Evolutionary conservation across 495 filamentous ascomycete genomes (phyloP), one percentile per base, ranked within the genome.

Genomic region (Chaetomidium leptoderma): DNA sequence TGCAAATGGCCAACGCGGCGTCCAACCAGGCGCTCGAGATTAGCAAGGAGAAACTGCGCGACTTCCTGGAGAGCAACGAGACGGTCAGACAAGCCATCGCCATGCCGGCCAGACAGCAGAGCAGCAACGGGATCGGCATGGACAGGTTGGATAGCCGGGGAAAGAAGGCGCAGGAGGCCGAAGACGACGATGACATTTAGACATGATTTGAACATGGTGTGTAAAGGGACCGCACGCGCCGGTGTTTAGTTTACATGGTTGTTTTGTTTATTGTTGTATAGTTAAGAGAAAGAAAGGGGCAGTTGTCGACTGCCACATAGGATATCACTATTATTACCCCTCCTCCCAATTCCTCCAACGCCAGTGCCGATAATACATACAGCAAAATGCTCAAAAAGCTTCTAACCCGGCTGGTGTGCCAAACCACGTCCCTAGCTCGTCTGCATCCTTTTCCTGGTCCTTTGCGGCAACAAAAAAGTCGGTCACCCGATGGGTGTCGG

Each of bases 1-100:
- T 91, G 59, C 90, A 92, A 64, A 95, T 98, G 89, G 83, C 83
- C 51, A 89, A 93, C 64, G 93, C 93, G 17, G 95, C 95, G 16
- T 83, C 83, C 14, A 78, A 83, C 60, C 93, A 97, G 73, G 95
- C 87, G 1, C 55, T 96, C 16, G 89, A 92, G 53, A 88, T 97
- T 60, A 90, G 87, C 63, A 96, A 95, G 77, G 87, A 91, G 71
- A 84, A 85, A 57, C 80, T 97, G 49, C 81, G 92, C 23, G 90
- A 95, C 30, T 96, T 96, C 66, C 73, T 97, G 53, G 89, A 89
- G 75, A 82, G 79, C 40, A 86, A 85, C 11, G 88, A 95, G 60
- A 87, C 86, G 7, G 91, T 89, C 4, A 74, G 90, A 49, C 85
- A 90, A 63, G 89, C 89, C 9, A 82, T 95, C 67, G 86, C 82